Evolutionary conservation across 164 flowering plant species (phyloP), one percentile per base, ranked within the genome.

Genomic region (Kalanchoe fedtschenkoi): DNA sequence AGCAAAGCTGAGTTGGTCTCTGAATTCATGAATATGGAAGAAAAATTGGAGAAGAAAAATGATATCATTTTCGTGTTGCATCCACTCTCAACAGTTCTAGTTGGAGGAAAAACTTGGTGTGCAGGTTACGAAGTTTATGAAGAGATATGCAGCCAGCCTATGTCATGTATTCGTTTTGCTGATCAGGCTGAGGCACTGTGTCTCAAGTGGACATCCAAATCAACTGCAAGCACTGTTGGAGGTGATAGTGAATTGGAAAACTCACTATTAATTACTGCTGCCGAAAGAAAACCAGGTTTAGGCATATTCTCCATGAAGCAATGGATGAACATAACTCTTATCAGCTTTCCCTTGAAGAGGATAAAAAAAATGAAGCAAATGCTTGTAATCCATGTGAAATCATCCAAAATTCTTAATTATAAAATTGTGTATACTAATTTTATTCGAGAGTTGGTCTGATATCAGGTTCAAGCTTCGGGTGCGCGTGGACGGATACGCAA

Each of bases 141-240:
- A 67, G 81, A 83, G 58, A 82, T 90, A 13, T 87, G 95, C 69
- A 68, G 84, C 60, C 88, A 95, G 32, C 72, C 96, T 11, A 35
- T 79, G 33, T 82, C 96, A 1, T 69, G 75, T 60, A 33, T 70
- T 34, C 64, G 80, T 56, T 84, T 89, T 72, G 80, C 93, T 1
- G 96, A 93, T 68, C 99, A 93, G 70, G 96, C 91, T 15, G 74
- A 80, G 57, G 87, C 86, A 0, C 72, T 82, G 17, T 79, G 81
- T 22, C 63, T 73, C 41, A 73, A 69, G 60, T 68, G 74, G 80
- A 77, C 73, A 44, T 69, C 73, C 33, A 62, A 61, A 65, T 55
- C 53, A 53, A 43, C 64, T 33, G 72, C 64, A 56, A 21, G 62
- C 34, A 51, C 11, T 5, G 39, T 15, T 8, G 3, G 16, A 51